Base-by-base conservation (phyloP, 2,329 filamentous ascomycete species). In the Beauveria varroae region DNA sequence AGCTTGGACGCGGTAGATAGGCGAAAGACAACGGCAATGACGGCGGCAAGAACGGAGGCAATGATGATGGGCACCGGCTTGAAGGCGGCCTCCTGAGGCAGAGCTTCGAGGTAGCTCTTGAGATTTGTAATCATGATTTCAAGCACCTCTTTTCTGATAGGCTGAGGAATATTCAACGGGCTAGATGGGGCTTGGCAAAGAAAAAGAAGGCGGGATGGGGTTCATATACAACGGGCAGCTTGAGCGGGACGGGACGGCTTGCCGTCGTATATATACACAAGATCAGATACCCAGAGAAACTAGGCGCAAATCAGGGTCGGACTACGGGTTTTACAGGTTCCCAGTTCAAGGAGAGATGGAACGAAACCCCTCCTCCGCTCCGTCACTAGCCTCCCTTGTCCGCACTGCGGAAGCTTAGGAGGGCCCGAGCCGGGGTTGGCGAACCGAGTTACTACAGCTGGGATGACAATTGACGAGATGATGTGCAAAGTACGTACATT, bases 11-110 rank as follows among this genome's bases (percentile, higher is more conserved):
- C 44, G 20, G 57, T 41, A 5, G 57, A 44, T 8, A 55, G 5
- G 18, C 62, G 62, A 20, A 60, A 28, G 44, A 49, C 24, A 1
- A 61, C 12, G n/a, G 62, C 53, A 7, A 60, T n/a, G 12, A 60
- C 20, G 53, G 57, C 52, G 20, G 57, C 62, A 8, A 63, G 12
- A 18, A 57, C 28, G n/a, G 62, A 63, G 24, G 57, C 57, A 6
- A 63, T 4, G 57, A 63, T n/a, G 40, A 63, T 20, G 53, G 62
- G 52, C 6, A 57, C 12, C 18, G 62, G 56, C 43, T 22, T 62
- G 2, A 57, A 37, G 10, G 51, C 28, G n/a, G 22, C 51, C 8
- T 63, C 52, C 7, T 34, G 57, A 24, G 57, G 61, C 37, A 62
- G n/a, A 6, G 47, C 57, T 47, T 63, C 62, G 26, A 60, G 50